phyloP scores from a whole-genome alignment of 148 eudicot genomes.

The Oxyria digyna region DNA sequence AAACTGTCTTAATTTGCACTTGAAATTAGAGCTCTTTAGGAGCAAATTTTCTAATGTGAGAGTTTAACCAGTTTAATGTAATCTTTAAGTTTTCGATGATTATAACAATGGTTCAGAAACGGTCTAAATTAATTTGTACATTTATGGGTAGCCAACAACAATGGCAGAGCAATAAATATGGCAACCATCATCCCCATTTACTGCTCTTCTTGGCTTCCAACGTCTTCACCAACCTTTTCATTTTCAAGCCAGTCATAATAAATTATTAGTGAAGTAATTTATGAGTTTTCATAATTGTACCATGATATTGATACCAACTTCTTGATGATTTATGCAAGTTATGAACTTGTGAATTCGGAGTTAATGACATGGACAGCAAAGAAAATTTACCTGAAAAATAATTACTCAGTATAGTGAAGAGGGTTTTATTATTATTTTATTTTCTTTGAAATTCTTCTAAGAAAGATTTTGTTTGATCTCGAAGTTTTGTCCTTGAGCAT shows the following conservation, averaged over 20 bases:
- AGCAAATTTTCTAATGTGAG: no score
- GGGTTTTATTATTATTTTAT: neutral
- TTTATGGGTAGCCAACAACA: neutral
- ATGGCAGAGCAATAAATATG: neutral
- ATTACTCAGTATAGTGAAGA: no score
- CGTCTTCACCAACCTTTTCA: conserved; percentile 5
- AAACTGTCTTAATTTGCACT: neutral
- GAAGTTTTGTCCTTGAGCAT: neutral
- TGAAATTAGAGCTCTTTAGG: neutral
- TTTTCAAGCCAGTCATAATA: neutral
- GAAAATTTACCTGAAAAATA: no score
- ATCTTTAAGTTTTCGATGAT: neutral
- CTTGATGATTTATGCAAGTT: neutral
- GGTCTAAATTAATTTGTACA: neutral
- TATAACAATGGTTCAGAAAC: no score
- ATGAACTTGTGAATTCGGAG: neutral
- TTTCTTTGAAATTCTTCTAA: neutral
- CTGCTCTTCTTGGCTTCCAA: conserved; percentile 1
- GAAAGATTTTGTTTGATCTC: neutral
- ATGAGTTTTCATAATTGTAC: neutral
- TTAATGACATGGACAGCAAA: no score
- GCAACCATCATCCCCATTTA: neutral
- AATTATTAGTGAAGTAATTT: neutral
- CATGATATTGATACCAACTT: neutral
- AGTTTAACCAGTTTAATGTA: no score